These are phyloP conservation scores for Aureobasidium sp. DNA, from an alignment of 2,329 filamentous ascomycete species.

Conservation along the genomic window DNA sequence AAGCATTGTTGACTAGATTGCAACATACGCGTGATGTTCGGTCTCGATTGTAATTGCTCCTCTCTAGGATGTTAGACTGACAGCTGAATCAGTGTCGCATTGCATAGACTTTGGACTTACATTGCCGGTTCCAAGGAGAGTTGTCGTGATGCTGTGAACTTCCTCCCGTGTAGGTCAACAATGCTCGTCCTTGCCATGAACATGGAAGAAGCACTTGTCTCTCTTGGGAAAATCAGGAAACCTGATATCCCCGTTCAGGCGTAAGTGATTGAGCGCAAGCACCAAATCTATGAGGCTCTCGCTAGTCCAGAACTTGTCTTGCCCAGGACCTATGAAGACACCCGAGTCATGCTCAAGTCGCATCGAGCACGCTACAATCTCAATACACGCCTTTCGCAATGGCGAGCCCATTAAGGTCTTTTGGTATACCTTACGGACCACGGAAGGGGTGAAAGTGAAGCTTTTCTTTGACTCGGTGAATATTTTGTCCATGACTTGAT, in stretches of 20 bases:
- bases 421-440: background rate
- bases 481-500: background rate
- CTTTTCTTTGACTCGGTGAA: background rate
- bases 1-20: too few relatives aligned
- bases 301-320: background rate
- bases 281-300: background rate
- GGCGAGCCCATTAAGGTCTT: background rate
- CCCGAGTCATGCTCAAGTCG: too few relatives aligned
- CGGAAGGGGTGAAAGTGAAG: accelerated
- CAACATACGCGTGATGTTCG: too few relatives aligned
- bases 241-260: background rate
- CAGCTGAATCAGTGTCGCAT: background rate
- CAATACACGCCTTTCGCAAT: background rate
- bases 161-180: background rate
- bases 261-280: background rate
- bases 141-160: background rate
- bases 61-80: too few relatives aligned
- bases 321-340: too few relatives aligned
- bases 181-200: background rate
- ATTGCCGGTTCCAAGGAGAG: background rate
- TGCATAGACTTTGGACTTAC: background rate
- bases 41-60: too few relatives aligned
- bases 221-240: background rate
- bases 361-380: background rate
- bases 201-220: background rate